Base-by-base conservation (phyloP, 1,284 basidiomycete species). In the Schizophyllum commune region DNA sequence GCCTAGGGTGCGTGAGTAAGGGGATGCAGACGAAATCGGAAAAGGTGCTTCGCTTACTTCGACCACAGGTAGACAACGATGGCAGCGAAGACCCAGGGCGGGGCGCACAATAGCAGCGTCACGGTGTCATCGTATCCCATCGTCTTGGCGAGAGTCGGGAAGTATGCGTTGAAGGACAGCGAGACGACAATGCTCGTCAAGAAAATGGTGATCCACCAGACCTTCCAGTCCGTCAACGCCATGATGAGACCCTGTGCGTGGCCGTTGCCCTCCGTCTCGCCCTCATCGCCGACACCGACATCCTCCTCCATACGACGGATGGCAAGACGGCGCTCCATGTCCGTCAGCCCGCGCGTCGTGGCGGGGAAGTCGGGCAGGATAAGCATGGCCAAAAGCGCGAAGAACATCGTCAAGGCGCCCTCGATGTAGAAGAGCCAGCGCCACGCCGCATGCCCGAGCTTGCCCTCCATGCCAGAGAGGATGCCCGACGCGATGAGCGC, bases 361-460 rank as follows among this genome's bases (percentile, higher is more conserved):
- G 75, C 70, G 2, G 88, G 88, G 70, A 93, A 90, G 72, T 94
- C 91, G 6, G 91, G 91, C 3, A 94, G 80, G 62, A 92, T 77
- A 71, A 88, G 86, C 32, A 86, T 78, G 15, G 86, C 80, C 54
- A 76, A 60, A 60, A 84, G 67, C 6, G 87, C 90, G 47, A 89
- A 76, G 58, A 82, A 75, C 67, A 89, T 80, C 0, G 88, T 90
- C n/a, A 89, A 68, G 4, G 79, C 74, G 15, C 88, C 87, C 72
- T 91, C 86, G 52, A 90, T 85, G 71, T 79, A 91, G 77, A 92
- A 92, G 1, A 92, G 75, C 89, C 88, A 91, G 68, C 83, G 76
- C 89, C 90, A 93, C 0, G 88, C 88, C 0, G 87, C 74, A 62
- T 85, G 82, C 1, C 89, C 88, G 5, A 86, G 75, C 57, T 79